Evolutionary conservation across 345 rosid species (phyloP), one percentile per base, ranked within the genome.

Genomic region (Hirschfeldia incana): DNA sequence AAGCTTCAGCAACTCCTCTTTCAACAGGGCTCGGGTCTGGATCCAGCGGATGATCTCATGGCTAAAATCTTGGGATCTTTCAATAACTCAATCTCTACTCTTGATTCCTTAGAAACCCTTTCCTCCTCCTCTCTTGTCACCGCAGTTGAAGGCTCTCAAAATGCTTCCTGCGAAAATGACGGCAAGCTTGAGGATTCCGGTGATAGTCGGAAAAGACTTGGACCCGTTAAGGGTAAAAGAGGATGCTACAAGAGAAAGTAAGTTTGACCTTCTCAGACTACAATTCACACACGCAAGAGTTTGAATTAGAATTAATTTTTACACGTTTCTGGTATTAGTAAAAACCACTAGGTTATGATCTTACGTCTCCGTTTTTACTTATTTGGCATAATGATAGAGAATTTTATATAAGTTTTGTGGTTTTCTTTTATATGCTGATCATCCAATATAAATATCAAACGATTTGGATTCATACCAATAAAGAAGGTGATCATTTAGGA

Each of bases 211-310:
- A 92, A 87, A 84, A 87, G 78, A 33, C 58, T 62, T 37, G 81
- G 75, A 30, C 68, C 73, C 59, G 10, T 76, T 44, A 85, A 81
- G 80, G 89, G 82, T 17, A 86, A 61, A 78, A 87, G 97, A 68
- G 98, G 97, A 2, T 85, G 87, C 80, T 86, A 94, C 87, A 92
- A 90, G 83, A 89, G 98, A 85, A 88, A 87, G 98, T 92, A 85
- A 78, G 86, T 37, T 63, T 69, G 10, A 15, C 46, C 29, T 42
- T 21, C 10, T 11, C 21, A 21, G 21, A 21, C 21, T 21, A 21
- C 21, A 21, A 21, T 21, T 21, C 21, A 21, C 21, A 21, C 21
- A 21, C 21, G 21, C 21, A 21, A 21, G 21, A 21, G 21, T 21
- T 21, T 21, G 21, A 21, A 21, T 21, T 21, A 21, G 21, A 21